phyloP scores from a whole-genome alignment of 2,329 filamentous ascomycete species.

The Talaromyces sp. region DNA sequence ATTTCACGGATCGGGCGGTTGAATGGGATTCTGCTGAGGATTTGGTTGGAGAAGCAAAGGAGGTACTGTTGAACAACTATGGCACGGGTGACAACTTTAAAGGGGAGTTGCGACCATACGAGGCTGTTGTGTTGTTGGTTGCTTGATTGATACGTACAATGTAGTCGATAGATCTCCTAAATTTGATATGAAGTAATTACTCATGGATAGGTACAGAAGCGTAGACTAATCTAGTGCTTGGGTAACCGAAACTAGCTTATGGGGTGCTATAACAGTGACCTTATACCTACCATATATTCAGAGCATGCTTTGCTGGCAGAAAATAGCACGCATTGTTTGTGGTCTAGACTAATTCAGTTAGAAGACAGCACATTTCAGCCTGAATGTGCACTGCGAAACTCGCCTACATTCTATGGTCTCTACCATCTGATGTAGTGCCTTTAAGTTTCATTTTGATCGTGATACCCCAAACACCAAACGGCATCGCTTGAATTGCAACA shows the following conservation, averaged over 20 bases:
- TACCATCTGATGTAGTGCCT: too few relatives aligned
- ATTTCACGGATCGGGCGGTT: constrained; percentile 33
- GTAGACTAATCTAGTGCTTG: too few relatives aligned
- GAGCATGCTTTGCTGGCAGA: background rate
- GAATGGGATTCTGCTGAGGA: constrained; percentile 33
- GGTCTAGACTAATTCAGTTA: background rate
- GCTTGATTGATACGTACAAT: background rate
- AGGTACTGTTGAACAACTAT: constrained; percentile 34
- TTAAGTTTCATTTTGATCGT: too few relatives aligned
- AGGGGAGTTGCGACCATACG: constrained; percentile 30
- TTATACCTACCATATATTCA: background rate
- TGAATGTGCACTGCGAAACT: background rate
- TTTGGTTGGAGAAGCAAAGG: constrained; percentile 26
- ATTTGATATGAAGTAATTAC: too few relatives aligned
- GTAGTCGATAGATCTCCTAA: background rate
- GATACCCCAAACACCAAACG: too few relatives aligned
- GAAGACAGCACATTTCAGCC: background rate
- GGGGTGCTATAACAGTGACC: too few relatives aligned
- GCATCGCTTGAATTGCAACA: too few relatives aligned
- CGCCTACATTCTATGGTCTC: too few relatives aligned
- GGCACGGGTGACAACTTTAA: constrained; percentile 24
- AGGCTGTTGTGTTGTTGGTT: constrained; percentile 32
- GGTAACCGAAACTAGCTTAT: too few relatives aligned
- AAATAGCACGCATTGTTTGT: background rate
- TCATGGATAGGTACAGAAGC: too few relatives aligned